Percentiles rank a stretch among this genome's conserved stretches.
These are phyloP conservation scores for Lactarius evosmus DNA, from an alignment of 768 basidiomycete species.

Conservation along the genomic window DNA sequence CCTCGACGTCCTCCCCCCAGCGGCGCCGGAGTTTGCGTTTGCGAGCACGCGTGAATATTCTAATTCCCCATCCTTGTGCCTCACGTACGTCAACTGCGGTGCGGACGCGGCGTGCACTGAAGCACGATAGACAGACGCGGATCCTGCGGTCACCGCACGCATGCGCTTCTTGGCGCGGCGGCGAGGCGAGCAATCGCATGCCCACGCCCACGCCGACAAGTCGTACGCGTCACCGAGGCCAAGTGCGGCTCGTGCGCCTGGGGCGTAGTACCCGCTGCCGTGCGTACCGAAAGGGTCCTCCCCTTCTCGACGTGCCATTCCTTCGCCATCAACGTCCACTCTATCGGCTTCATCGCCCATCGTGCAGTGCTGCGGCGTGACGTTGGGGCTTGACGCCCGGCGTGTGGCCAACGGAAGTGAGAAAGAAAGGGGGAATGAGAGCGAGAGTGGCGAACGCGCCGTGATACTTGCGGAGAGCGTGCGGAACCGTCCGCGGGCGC, in stretches of 20 bases:
- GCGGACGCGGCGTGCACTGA: constrained; percentile 13
- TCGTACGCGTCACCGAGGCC: constrained; percentile 17
- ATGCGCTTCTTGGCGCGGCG: neutral
- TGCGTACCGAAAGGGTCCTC: constrained; percentile 19
- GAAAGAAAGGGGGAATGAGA: constrained; percentile 11
- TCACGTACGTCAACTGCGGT: constrained; percentile 15
- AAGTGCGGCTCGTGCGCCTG: constrained; percentile 7
- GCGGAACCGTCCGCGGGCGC: constrained; percentile 9
- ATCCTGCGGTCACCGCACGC: neutral
- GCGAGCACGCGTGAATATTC: constrained; percentile 22
- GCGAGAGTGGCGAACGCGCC: constrained; percentile 19
- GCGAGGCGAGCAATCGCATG: constrained; percentile 9
- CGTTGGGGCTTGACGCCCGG: constrained; percentile 5
- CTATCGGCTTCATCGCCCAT: neutral
- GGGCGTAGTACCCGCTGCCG: constrained; percentile 16
- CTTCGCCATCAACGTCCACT: too few species aligned
- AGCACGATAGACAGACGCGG: constrained; percentile 2
- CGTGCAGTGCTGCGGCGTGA: constrained; percentile 1
- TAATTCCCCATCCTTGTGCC: constrained; percentile 1
- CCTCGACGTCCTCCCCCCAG: neutral
- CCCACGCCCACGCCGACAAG: constrained; percentile 22
- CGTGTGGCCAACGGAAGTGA: constrained; percentile 15
- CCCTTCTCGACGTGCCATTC: neutral
- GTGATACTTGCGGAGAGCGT: constrained; percentile 16
- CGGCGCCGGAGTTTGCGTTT: neutral